Conservation (phyloP, 2,329 filamentous ascomycete genomes). For the Aspergillus aculeatinus region DNA sequence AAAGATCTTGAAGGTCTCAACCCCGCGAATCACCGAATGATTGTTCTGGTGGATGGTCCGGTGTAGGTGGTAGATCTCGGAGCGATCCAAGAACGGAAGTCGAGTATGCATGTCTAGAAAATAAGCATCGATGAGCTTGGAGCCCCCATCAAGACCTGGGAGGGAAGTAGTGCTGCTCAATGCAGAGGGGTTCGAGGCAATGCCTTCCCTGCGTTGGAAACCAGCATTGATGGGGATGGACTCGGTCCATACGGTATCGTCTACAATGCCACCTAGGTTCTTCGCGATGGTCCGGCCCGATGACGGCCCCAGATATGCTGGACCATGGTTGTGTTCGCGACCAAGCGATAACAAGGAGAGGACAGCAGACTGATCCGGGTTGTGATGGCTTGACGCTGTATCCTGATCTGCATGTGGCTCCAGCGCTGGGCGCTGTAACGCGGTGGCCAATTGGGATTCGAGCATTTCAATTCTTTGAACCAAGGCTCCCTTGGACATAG, state of each 20-base stretch:
- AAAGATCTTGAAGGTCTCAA: conserved; percentile 22
- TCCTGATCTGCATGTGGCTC: neutral
- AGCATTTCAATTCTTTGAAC: conserved; percentile 23
- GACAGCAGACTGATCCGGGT: neutral
- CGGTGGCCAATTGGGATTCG: conserved; percentile 18
- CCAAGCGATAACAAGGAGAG: conserved; percentile 9
- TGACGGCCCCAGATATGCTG: conserved; percentile 19
- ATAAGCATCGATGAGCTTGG: conserved; percentile 19
- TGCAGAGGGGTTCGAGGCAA: neutral
- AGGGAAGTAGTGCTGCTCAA: neutral
- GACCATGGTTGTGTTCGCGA: conserved; percentile 3
- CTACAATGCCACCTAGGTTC: conserved; percentile 17
- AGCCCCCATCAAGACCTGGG: conserved; percentile 17
- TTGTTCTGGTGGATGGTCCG: neutral
- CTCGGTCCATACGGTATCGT: conserved; percentile 14
- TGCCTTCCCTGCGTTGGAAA: neutral
- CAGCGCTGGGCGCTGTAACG: neutral
- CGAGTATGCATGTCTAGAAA: conserved; percentile 24
- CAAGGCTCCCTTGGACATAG: conserved; percentile 26
- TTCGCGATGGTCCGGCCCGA: conserved; percentile 20
- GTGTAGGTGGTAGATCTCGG: neutral
- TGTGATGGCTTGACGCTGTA: neutral
- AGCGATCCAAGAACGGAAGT: conserved; percentile 18
- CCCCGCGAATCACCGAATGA: neutral
- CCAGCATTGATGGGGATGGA: conserved; percentile 14